A percentile compares a stretch with the other conserved stretches of the same genome.
Evolutionary conservation across 495 filamentous ascomycete genomes (phyloP).

Genomic region (Tuber melanosporum): DNA sequence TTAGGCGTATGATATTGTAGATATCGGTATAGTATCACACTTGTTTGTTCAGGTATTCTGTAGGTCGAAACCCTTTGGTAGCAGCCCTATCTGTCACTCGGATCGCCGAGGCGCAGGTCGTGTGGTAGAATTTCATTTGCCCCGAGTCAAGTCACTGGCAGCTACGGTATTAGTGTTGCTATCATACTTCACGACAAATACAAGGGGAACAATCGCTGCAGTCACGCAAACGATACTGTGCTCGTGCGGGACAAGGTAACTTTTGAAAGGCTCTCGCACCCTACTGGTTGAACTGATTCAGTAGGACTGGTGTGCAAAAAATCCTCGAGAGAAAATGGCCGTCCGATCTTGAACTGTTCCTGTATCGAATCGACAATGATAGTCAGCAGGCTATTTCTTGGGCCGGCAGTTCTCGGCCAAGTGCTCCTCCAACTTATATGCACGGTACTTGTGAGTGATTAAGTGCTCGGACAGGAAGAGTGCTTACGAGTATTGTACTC

Average conservation of each 20-base stretch:
- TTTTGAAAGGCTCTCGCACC: not conserved
- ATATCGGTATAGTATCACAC: not conserved
- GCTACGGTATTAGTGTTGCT: not conserved
- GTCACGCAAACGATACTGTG: not conserved
- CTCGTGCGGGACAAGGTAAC: not conserved
- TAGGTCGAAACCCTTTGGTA: not conserved
- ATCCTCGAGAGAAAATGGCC: not conserved
- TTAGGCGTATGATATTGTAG: not conserved
- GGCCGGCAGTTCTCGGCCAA: not conserved
- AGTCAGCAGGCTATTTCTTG: not conserved
- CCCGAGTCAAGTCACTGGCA: not conserved
- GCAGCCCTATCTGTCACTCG: not conserved
- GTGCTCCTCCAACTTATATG: not conserved
- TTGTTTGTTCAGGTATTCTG: not conserved
- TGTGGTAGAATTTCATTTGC: not conserved
- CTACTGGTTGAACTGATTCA: not conserved
- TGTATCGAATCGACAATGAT: not conserved
- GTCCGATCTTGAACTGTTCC: not conserved
- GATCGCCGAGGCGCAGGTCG: not conserved
- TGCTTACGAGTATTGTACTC: not conserved
- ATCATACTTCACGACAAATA: not conserved
- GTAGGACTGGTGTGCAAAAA: not conserved
- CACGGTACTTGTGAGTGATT: not conserved
- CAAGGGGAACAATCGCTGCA: not conserved
- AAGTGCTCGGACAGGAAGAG: not conserved